Percentiles rank a stretch among this genome's conserved stretches.
phyloP scores from a whole-genome alignment of 2,329 filamentous ascomycete species.

The Ceratocystis eucalypticola region DNA sequence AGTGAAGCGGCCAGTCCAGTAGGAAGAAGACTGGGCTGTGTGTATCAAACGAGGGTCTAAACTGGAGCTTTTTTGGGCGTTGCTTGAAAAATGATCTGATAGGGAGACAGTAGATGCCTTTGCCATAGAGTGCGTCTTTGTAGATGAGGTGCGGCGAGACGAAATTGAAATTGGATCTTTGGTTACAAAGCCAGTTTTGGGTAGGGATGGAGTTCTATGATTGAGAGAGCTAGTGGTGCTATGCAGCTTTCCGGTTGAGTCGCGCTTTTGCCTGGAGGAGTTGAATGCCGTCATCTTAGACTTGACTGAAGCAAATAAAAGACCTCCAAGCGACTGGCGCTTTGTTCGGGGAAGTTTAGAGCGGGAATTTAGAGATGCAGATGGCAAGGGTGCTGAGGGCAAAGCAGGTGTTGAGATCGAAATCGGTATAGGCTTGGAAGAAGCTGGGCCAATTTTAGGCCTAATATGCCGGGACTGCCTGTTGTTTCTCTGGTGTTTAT shows the following conservation, averaged over 20 bases:
- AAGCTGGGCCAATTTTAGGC: background rate
- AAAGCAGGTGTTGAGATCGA: background rate
- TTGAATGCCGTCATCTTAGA: conserved; percentile 16
- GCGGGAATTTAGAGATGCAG: background rate
- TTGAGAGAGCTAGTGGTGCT: background rate
- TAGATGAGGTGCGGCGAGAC: background rate
- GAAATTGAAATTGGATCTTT: background rate
- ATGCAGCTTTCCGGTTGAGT: background rate
- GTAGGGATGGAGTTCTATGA: background rate
- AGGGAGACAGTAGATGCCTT: background rate
- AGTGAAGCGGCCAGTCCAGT: conserved; percentile 51
- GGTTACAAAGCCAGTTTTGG: background rate
- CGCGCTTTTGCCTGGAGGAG: conserved; percentile 4
- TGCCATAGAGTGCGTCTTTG: background rate
- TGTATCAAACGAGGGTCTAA: conserved; percentile 27
- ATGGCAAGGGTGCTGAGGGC: background rate
- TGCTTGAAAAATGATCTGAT: background rate
- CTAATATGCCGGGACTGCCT: background rate
- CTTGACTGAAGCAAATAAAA: conserved; percentile 15
- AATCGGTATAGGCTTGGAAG: background rate
- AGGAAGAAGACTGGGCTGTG: conserved; percentile 35
- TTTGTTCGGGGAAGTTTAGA: conserved; percentile 6
- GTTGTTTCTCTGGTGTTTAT: conserved; percentile 3
- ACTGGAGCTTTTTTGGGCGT: background rate
- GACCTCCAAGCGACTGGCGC: conserved; percentile 13